Base-by-base conservation (phyloP, 208 protist genomes). In the Trypanosoma melophagium region DNA sequence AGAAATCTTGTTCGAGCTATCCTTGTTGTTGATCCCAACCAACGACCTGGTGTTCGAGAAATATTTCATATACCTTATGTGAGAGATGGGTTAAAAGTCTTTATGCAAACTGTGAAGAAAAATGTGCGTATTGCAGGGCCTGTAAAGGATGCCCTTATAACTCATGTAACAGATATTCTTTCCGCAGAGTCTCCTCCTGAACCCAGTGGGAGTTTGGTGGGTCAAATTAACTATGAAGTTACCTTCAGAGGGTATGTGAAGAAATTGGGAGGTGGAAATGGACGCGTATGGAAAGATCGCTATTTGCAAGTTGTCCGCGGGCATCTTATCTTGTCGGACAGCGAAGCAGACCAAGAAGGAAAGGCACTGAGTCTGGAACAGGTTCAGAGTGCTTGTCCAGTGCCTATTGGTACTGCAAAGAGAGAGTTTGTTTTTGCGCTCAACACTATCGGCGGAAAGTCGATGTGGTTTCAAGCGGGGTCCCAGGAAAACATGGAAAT, bases 311-410 rank as follows among this genome's bases (percentile, higher is more conserved):
- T 94, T 22, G 78, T 84, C 53, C 82, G 82, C 35, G 83, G 88
- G 21, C 81, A 88, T 41, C 71, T 94, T 19, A 86, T 94, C 64
- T 71, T 94, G 47, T 87, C 83, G 12, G 85, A 94, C 24, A 83
- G 67, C 70, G 83, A 94, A 57, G 53, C 72, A 0, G 88, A 90
- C 59, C 80, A 74, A 0, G 80, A 91, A 47, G 84, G 80, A 45
- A 94, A 94, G 72, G 88, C 84, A 8, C 74, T 94, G 41, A 89
- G 80, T 59, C 64, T 94, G 12, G 83, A 90, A 63, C 85, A 94
- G 53, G 86, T 94, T 24, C 88, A 91, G 60, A 87, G 84, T 47
- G 79, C 87, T 14, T 94, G 85, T 62, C 88, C 88, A 19, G 88
- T 94, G 8, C 82, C 84, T 5, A 19, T 71, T 44, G 70, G 67